Base-by-base conservation (phyloP, 148 eudicot species). In the Rhododendron williamsianum region DNA sequence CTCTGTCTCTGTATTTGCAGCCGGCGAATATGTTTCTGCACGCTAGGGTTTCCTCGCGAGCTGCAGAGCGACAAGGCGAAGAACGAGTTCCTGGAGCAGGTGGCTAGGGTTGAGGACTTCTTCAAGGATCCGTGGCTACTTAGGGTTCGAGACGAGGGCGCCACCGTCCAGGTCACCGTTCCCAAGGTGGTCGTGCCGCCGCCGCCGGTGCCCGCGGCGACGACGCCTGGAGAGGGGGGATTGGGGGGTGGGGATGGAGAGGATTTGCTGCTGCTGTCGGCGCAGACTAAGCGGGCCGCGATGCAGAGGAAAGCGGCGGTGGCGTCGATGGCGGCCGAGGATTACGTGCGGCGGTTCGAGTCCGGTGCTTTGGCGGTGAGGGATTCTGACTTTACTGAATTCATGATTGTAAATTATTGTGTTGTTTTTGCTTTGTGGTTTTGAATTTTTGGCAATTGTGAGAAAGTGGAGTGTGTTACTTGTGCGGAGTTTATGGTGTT, bases 281-380 rank as follows among this genome's bases (percentile, higher is more conserved):
- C 95, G 41, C 97, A 94, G 94, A 91, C 90, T 4, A 96, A 94
- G 92, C 92, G 99, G 0, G 92, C 88, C 4, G 96, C 92, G 3
- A 58, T 95, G 91, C 98, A 93, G 93, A 94, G 89, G 90, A 91
- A 89, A 85, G 99, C 98, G 4, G 98, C 96, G 18, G 94, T 90
- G 9, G 94, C 94, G 9, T 93, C 98, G 3, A 1, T 94, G 88
- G 95, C 88, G 15, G 96, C 96, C 0, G 98, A 97, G 95, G 96
- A 97, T 88, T 93, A 90, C 27, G 99, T 93, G 0, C 84, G 86
- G 46, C 84, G 84, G 84, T 82, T 82, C 2, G 78, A 82, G 41
- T 82, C 84, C 78, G 84, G 84, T 82, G 84, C 56, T 46, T 27
- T 82, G 84, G 38, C n/a, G 76, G 76, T 82, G 84, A 82, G 84